Evolutionary conservation across 768 basidiomycete species (phyloP), one percentile per base, ranked within the genome.

Genomic region (Boletus rex-veris): DNA sequence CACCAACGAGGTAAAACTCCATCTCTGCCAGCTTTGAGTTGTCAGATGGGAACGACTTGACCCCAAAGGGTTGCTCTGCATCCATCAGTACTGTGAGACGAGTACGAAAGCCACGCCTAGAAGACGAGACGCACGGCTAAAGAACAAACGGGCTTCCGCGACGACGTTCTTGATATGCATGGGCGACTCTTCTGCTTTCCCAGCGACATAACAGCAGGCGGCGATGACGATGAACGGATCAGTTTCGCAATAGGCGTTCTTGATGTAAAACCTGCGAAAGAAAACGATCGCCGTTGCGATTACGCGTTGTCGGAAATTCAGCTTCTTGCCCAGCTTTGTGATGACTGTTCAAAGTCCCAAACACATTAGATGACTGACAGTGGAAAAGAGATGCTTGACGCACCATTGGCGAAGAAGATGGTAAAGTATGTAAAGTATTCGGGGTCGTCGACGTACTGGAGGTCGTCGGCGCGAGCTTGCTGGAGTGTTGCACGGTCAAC

Each of bases 1-100:
- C 95, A 65, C 92, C 92, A 21, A 99, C 86, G 10, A 98, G 84
- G 73, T 96, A 98, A 74, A 98, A 98, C 68, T 98, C 96, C 95
- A 98, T 98, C 70, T 99, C 97, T 4, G 95, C 97, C 14, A 99
- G 76, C 65, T 92, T 94, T 11, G 88, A 82, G 63, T 95, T 89
- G 66, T 97, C 94, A 0, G 88, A 80, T 0, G 90, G 84, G 65
- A 97, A 96, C n/a, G 80, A 72, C 65, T 89, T 87, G 66, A 88
- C 76, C 5, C 79, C 82, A 63, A 90, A 90, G 18, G 83, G 84
- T 49, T 85, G 82, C 50, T 79, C 81, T 84, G 47, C 31, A 52
- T 21, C 3, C 9, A 51, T 42, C n/a, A 1, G 7, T 5, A 42
- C 26, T 26, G 6, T 50, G 26, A 53, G 19, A 40, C 30, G 10